These are phyloP conservation scores for Salix brachista DNA, from an alignment of 345 rosid species.

Conservation along the genomic window DNA sequence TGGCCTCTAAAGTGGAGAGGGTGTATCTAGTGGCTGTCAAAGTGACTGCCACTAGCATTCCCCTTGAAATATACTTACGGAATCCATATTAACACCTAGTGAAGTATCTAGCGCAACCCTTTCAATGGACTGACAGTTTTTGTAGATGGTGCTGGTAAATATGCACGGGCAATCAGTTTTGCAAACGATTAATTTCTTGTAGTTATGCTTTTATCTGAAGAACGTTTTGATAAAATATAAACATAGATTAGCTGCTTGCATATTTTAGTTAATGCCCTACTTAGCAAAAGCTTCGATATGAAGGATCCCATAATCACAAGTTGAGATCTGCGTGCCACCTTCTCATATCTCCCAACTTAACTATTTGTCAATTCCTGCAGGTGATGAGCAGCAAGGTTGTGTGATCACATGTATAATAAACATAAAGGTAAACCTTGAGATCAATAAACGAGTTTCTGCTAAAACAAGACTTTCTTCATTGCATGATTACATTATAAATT, in stretches of 20 bases:
- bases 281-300: background rate
- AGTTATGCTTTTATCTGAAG: background rate
- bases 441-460: background rate
- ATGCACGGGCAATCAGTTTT: background rate
- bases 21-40: too few species aligned
- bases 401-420: slow-evolving; percentile 45
- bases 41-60: too few species aligned
- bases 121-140: background rate
- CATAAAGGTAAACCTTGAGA: slow-evolving; percentile 42
- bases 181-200: background rate
- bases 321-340: background rate
- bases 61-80: background rate
- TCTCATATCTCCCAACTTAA: background rate
- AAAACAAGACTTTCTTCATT: background rate
- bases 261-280: background rate
- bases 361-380: slow-evolving; percentile 30
- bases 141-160: background rate
- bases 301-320: background rate
- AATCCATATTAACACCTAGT: background rate
- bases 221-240: background rate
- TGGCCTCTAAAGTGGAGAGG: too few species aligned
- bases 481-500: background rate
- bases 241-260: background rate
- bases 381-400: slow-evolving; percentile 55
- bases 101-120: background rate